Evolutionary conservation across 2,329 filamentous ascomycete species (phyloP), one percentile per base, ranked within the genome.

Genomic region (Orbilia oligospora): DNA sequence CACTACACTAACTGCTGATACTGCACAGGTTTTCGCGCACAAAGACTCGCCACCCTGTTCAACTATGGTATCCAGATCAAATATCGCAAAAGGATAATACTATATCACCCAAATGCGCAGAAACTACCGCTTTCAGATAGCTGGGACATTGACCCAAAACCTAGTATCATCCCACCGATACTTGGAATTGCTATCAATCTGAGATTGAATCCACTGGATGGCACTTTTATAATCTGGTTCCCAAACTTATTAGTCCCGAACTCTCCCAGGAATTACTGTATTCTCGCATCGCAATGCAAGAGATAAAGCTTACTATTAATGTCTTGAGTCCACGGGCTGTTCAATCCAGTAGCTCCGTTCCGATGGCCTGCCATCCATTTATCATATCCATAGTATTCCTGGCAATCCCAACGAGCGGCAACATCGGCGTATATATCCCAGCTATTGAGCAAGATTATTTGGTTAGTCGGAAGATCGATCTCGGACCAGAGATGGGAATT

Each of bases 111-210:
- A n/a, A n/a, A n/a, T n/a, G n/a, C n/a, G n/a, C n/a, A n/a, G n/a
- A n/a, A n/a, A n/a, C n/a, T n/a, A 41, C 38, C 12, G 3, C 14
- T 16, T 61, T 44, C 41, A 61, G 18, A 61, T 61, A 3, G 56
- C 56, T n/a, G 36, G 56, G 22, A 61, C 56, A 9, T 61, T 27
- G 36, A 61, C 56, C 56, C 56, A 77, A 30, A 65, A 48, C 18
- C 83, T 80, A 38, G 82, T 83, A 76, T 83, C 82, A 55, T 83
- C 83, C 30, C 53, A 78, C 61, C 77, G 71, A 46, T 83, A 82
- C 58, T 71, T 72, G 2, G 65, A 71, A 51, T 79, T 69, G 38
- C 76, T 77, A 24, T 77, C 73, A 20, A 83, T 80, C 80, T 83
- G 82, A 33, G 79, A 22, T 63, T 83, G 80, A 53, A 83, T 83